Evolutionary conservation across 1,139 yeast species (phyloP), one percentile per base, ranked within the genome.

Genomic region (Taphrina deformans): DNA sequence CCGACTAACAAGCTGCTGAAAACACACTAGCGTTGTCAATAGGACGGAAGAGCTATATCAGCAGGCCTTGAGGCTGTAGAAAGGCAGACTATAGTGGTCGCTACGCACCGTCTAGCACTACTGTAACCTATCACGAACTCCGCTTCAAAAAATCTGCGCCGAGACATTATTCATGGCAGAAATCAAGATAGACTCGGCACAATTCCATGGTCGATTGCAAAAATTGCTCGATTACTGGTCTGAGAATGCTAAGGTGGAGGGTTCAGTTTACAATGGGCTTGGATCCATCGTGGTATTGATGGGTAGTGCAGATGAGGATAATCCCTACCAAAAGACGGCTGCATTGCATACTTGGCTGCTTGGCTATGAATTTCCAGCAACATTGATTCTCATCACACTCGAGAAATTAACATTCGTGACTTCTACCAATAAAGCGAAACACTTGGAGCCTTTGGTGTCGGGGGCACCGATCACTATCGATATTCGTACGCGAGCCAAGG

Each of bases 291-390:
- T 89, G 67, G 83, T 88, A 55, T 83, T 89, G 12, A 87, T 88
- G 60, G 97, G 97, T 10, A 89, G 93, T 10, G 80, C 88, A 50
- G 91, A 89, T 73, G 95, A 89, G 67, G 93, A 88, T 69, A 89
- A 91, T 74, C 96, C 97, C 53, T 92, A 90, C 76, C 90, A 89
- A 74, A 90, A 90, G 76, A 87, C 96, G 12, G 87, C 96, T 0
- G 88, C 89, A 59, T 77, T 92, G 58, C 98, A 92, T 75, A 88
- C 88, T 60, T 93, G 98, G 98, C 79, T 93, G 67, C 79, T 93
- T 67, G 97, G 98, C 5, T 93, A 92, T 74, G 98, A 95, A 74
- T 92, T 93, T 73, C 96, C 96, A 24, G 95, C 96, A 66, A 91
- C 98, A 1, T 86, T 86, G 51, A 77, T 93, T 67, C 85, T 82